Evolutionary conservation across 2,329 filamentous ascomycete genomes (phyloP).

Genomic region (Pyrenochaeta sp.): DNA sequence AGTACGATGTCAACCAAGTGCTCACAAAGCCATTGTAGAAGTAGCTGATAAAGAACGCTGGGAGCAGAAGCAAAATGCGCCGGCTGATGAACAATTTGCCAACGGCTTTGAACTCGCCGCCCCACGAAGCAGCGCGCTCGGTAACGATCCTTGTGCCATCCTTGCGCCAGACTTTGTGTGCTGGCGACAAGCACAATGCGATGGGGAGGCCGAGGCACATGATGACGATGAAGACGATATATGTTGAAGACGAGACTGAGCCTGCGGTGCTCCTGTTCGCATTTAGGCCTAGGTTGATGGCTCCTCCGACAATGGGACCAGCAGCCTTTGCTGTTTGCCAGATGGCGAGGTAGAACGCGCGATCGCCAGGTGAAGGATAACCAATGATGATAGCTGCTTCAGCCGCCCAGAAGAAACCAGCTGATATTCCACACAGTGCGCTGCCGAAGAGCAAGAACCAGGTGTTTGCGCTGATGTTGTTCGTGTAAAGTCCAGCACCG

Average conservation of each 20-base stretch:
- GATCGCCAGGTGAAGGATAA: conserved; percentile 49
- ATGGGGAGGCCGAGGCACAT: conserved; percentile 57
- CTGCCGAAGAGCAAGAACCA: conserved; percentile 53
- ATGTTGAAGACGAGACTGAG: conserved; percentile 52
- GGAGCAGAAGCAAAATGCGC: conserved; percentile 42
- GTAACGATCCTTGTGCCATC: conserved; percentile 51
- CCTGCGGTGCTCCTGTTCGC: conserved; percentile 48
- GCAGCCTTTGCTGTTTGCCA: conserved; percentile 48
- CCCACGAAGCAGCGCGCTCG: conserved; percentile 32
- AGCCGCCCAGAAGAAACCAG: conserved; percentile 55
- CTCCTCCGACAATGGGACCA: conserved; percentile 58
- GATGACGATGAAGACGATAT: conserved; percentile 58
- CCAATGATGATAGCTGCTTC: conserved; percentile 54
- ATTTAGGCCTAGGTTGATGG: conserved; percentile 61
- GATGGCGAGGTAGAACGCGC: conserved; percentile 47
- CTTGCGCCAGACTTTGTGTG: conserved; percentile 55
- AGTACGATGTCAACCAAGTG: conserved; percentile 47
- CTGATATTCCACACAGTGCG: conserved; percentile 50
- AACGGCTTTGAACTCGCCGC: conserved; percentile 40
- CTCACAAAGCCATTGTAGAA: conserved; percentile 50
- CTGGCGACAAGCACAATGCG: conserved; percentile 55
- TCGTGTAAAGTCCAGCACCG: conserved; percentile 52
- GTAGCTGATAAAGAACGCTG: conserved; percentile 50
- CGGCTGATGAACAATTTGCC: conserved; percentile 41
- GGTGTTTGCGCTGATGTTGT: conserved; percentile 49